Evolutionary conservation across 768 basidiomycete genomes (phyloP).

Genomic region (Lactifluus pinguis): DNA sequence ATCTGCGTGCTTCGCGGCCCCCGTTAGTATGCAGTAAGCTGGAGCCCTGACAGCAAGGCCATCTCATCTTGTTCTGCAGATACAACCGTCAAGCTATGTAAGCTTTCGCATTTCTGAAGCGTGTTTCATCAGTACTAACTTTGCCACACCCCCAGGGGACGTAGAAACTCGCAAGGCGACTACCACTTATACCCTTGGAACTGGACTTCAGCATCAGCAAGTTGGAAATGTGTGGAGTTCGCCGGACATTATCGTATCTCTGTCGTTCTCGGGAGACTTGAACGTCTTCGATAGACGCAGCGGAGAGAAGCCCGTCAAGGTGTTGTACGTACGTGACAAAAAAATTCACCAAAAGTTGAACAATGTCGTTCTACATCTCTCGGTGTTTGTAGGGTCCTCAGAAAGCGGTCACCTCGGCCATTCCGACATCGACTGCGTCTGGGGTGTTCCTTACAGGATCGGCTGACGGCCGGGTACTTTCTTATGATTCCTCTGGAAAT

Average conservation of each 20-base stretch:
- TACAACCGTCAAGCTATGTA: slow-evolving; percentile 81
- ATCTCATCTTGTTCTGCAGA: slow-evolving; percentile 83
- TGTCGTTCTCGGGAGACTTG: slow-evolving; percentile 75
- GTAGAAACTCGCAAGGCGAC: slow-evolving; percentile 58
- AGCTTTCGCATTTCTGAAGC: not conserved
- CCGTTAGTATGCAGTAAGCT: slow-evolving; percentile 60
- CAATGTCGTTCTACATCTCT: not conserved
- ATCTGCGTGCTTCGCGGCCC: not conserved
- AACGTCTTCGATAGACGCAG: slow-evolving; percentile 73
- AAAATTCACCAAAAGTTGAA: not conserved
- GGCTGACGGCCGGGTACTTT: slow-evolving; percentile 65
- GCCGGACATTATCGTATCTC: slow-evolving; percentile 61
- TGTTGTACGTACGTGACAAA: slow-evolving; percentile 46
- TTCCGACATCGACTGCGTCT: slow-evolving; percentile 28
- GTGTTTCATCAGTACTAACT: not conserved
- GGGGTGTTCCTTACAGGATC: slow-evolving; percentile 76
- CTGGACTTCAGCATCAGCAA: slow-evolving; percentile 75
- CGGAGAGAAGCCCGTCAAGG: slow-evolving; percentile 47
- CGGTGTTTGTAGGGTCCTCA: slow-evolving; percentile 55
- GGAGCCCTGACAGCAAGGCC: slow-evolving; percentile 66
- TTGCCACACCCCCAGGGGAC: slow-evolving; percentile 55
- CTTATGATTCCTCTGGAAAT: slow-evolving; percentile 46
- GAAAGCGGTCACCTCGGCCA: slow-evolving; percentile 63
- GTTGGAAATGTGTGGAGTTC: slow-evolving; percentile 81
- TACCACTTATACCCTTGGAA: slow-evolving; percentile 63